These are phyloP conservation scores for Gryganskiella cystojenkinii DNA, from an alignment of 192 early-diverging fungal species.

Conservation along the genomic window DNA sequence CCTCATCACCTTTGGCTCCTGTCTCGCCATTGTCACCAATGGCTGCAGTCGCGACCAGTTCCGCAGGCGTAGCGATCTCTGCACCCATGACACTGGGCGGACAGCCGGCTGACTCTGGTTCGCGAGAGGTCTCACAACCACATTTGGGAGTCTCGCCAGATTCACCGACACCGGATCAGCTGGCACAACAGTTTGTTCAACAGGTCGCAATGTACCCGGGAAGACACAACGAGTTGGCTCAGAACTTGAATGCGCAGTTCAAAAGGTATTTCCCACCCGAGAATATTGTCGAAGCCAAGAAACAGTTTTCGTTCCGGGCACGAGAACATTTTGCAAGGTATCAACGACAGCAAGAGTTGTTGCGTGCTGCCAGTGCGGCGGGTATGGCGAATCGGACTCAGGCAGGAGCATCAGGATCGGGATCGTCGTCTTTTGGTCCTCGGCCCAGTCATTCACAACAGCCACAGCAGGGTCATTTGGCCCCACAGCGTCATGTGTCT, in stretches of 20 bases:
- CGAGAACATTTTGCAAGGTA: slow-evolving; percentile 40
- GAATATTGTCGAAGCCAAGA: slow-evolving; percentile 42
- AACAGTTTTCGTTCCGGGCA: slow-evolving; percentile 34
- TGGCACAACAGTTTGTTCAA: slow-evolving; percentile 49
- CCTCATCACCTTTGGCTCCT: neutral
- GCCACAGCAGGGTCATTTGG: no score
- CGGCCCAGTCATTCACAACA: no score
- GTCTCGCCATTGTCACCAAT: neutral
- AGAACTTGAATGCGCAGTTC: slow-evolving; percentile 40
- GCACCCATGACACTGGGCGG: slow-evolving; percentile 1
- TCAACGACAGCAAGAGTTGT: slow-evolving; percentile 42
- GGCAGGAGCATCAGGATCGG: neutral
- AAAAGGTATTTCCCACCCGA: slow-evolving; percentile 41
- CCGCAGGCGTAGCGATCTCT: neutral
- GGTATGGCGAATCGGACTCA: neutral
- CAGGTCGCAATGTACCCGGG: slow-evolving; percentile 44
- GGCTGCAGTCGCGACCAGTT: neutral
- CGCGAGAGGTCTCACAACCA: neutral
- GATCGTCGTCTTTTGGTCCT: neutral
- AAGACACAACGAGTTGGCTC: slow-evolving; percentile 44
- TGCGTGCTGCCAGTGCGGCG: slow-evolving; percentile 7
- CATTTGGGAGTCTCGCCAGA: slow-evolving; percentile 39
- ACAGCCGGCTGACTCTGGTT: slow-evolving; percentile 4
- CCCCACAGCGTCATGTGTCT: no score
- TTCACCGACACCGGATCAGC: slow-evolving; percentile 44